Evolutionary conservation across 1,139 yeast genomes (phyloP).

Genomic region (Yamadazyma siamensis): DNA sequence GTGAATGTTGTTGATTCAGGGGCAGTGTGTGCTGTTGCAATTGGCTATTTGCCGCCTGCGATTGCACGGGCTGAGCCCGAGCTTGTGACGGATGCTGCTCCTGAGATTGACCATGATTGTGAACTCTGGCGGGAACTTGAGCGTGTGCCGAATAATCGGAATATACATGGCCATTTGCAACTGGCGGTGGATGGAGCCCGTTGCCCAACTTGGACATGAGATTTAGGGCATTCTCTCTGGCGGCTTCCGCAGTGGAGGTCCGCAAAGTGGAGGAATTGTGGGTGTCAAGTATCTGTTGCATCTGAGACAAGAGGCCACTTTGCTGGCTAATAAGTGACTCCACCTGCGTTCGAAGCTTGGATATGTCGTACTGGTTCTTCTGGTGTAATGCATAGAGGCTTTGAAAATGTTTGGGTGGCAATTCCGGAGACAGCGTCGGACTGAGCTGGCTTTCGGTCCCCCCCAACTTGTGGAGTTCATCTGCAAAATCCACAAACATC

Average conservation of each 20-base stretch:
- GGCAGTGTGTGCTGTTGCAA: too few relatives aligned
- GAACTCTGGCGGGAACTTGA: too few relatives aligned
- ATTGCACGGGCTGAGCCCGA: too few relatives aligned
- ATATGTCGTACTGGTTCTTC: not conserved
- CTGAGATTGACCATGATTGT: too few relatives aligned
- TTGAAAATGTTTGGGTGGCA: not conserved
- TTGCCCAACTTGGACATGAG: not conserved
- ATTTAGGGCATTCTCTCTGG: not conserved
- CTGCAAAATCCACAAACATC: slow-evolving; percentile 20
- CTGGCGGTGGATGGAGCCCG: too few relatives aligned
- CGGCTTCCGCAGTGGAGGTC: not conserved
- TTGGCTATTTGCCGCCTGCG: too few relatives aligned
- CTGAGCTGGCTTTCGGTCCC: slow-evolving; percentile 6
- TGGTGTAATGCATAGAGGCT: not conserved
- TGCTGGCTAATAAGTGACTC: not conserved
- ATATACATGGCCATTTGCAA: too few relatives aligned
- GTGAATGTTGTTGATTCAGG: too few relatives aligned
- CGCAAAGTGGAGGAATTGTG: too few relatives aligned
- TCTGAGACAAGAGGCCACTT: not conserved
- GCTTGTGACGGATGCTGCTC: too few relatives aligned
- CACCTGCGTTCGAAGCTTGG: not conserved
- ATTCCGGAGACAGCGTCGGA: slow-evolving; percentile 6
- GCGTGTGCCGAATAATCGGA: too few relatives aligned
- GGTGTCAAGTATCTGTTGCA: not conserved
- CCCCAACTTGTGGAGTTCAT: slow-evolving; percentile 14